Evolutionary conservation across 805 yeast genomes (phyloP), one percentile per base, ranked within the genome.

Genomic region (Priceomyces fermenticarens): DNA sequence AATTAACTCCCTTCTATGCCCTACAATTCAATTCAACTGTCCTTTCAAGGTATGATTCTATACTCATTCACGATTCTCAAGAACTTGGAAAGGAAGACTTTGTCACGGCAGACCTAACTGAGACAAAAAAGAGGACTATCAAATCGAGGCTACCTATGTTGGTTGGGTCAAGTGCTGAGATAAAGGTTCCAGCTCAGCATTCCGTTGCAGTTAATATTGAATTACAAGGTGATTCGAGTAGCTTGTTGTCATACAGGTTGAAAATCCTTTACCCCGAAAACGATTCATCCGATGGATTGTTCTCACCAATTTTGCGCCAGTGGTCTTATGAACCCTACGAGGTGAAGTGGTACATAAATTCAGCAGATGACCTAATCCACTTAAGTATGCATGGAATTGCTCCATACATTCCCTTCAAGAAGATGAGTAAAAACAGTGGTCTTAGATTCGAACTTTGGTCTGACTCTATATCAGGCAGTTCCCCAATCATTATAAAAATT

Each of bases 261-360:
- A 47, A 45, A 10, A 39, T 69, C 7, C 40, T 38, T 14, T 29
- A 40, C 23, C 17, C 30, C 26, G 20, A 36, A 16, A 49, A 48
- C 27, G 41, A 38, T 3, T 38, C 41, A n/a, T 23, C 38, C 9
- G 39, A 45, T 10, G 30, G 34, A 14, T 39, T 40, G 6, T 85
- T 83, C 52, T 60, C 77, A 14, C 86, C 95, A 1, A 69, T 88
- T 29, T 59, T 85, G 3, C 72, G 88, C 42, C 96, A 89, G 58
- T 75, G 76, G 64, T 66, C 78, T 3, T 64, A 69, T 9, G 81
- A 79, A 28, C 85, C 86, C 0, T 73, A 66, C 49, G 97, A 90
- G 57, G 74, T 88, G 0, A 88, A 88, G 62, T 90, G 91, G 89
- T 85, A 81, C 52, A 61, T 84, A 7, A 73, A 81, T 41, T 44